Evolutionary conservation across 2,329 filamentous ascomycete species (phyloP), one percentile per base, ranked within the genome.

Genomic region (Ascochyta fabae): DNA sequence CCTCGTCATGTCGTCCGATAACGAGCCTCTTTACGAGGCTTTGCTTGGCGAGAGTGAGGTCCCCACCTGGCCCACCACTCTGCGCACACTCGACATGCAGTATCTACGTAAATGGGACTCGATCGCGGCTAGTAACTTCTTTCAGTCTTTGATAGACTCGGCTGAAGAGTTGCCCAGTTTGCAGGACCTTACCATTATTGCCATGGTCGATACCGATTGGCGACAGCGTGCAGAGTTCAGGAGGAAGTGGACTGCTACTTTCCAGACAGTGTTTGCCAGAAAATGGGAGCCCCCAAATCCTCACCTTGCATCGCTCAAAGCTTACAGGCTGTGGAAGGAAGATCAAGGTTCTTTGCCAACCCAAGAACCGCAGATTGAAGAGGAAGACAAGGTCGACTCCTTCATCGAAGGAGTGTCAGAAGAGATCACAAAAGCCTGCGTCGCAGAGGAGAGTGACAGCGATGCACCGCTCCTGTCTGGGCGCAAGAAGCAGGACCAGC

Each of bases 191-290:
- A 82, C 84, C 1, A 84, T 97, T 62, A 60, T 68, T 10, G 88
- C 89, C 1, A 94, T 92, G 74, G 80, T 97, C 43, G 86, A 93
- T 67, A 87, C 89, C 24, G 80, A 81, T 10, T 96, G 92, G 91
- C 88, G 92, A 58, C 86, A 92, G 69, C 86, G 94, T 38, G 90
- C 90, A 16, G 83, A 83, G n/a, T 88, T 97, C 67, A 85, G 93
- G 35, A 86, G 89, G 62, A 84, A 86, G 61, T 96, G 92, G 91
- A 87, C 87, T 45, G 80, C 84, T n/a, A 87, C 82, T 59, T 79
- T 97, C 47, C 83, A 86, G 51, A 81, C 79, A 12, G 83, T 92
- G 3, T 93, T 91, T 66, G 81, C 87, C 44, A 80, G 85, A 15
- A 76, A 73, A 2, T 75, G 72, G 15, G 60, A 75, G 19, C 71